Evolutionary conservation across 75 land plant species (phyloP), one percentile per base, ranked within the genome.

Genomic region (Pseudotsuga menziesii): DNA sequence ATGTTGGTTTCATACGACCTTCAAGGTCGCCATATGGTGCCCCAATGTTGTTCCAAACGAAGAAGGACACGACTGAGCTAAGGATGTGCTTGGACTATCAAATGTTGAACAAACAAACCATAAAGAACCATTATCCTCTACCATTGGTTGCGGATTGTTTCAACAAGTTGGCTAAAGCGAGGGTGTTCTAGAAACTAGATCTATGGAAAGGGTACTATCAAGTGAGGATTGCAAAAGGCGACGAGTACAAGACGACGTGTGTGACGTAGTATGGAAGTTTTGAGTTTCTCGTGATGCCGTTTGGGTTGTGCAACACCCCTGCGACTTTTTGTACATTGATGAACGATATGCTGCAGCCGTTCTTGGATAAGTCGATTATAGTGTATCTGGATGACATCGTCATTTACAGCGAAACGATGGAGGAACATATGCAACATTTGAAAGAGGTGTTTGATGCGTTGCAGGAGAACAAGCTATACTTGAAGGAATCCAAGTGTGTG

Each of bases 401-500:
- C n/a, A 2, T 81, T 19, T 39, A 77, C 4, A 70, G 7, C 17
- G 57, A 62, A 22, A 9, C 25, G 8, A 23, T 80, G 16, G 26
- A 58, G 23, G 32, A 78, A 27, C 58, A 80, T 57, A 5, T 63
- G 2, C 70, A 79, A 0, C 62, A 73, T 54, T 23, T 79, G 4
- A 82, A 82, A 58, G 39, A 25, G 16, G 80, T 78, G 60, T n/a
- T n/a, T n/a, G n/a, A n/a, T n/a, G n/a, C n/a, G n/a, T n/a, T 84
- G 84, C n/a, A n/a, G n/a, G n/a, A n/a, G n/a, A n/a, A n/a, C n/a
- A n/a, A n/a, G n/a, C n/a, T n/a, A n/a, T n/a, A n/a, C n/a, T n/a
- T n/a, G n/a, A n/a, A n/a, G n/a, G n/a, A n/a, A n/a, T n/a, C n/a
- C n/a, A n/a, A n/a, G 52, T 87, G 82, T 61, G 15, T 26, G 1